Conservation (phyloP, 441 rosid species). For the Jatropha podagrica region DNA sequence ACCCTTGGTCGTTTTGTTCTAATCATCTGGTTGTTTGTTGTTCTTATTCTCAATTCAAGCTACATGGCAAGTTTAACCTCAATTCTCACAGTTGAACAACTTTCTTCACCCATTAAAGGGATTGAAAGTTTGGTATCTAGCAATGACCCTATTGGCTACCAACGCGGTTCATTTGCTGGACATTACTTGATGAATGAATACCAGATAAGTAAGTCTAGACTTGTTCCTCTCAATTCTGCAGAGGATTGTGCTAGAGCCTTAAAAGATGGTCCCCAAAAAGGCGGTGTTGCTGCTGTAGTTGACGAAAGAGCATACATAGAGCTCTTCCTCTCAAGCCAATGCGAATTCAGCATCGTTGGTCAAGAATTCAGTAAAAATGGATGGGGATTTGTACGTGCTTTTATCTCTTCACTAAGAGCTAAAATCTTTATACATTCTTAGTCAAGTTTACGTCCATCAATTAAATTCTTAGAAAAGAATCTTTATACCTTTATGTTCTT, state of each 20-base stretch:
- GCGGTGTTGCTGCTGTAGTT: conserved; percentile 36
- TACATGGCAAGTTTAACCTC: conserved; percentile 24
- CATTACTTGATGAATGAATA: conserved; percentile 26
- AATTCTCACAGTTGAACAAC: conserved; percentile 18
- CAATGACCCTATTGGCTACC: conserved; percentile 19
- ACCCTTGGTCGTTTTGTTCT: conserved; percentile 37
- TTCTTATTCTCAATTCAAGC: conserved; percentile 36
- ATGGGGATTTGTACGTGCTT: conserved; percentile 40
- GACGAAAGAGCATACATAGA: conserved; percentile 37
- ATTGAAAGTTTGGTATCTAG: conserved; percentile 9
- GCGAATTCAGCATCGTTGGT: conserved; percentile 35
- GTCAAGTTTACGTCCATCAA: too few relatives aligned
- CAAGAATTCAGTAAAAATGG: conserved; percentile 40
- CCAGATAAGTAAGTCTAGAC: conserved; percentile 29
- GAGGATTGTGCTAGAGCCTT: conserved; percentile 32
- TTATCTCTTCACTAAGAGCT: background rate
- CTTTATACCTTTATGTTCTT: background rate
- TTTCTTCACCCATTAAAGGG: conserved; percentile 16
- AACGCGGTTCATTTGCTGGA: conserved; percentile 24
- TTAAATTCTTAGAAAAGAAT: too few relatives aligned
- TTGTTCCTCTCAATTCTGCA: conserved; percentile 30
- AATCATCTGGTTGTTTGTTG: conserved; percentile 38
- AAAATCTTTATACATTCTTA: background rate
- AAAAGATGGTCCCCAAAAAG: conserved; percentile 23
- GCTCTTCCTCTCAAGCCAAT: conserved; percentile 34